Base-by-base conservation (phyloP, 441 rosid species). In the Syzygium malaccense region DNA sequence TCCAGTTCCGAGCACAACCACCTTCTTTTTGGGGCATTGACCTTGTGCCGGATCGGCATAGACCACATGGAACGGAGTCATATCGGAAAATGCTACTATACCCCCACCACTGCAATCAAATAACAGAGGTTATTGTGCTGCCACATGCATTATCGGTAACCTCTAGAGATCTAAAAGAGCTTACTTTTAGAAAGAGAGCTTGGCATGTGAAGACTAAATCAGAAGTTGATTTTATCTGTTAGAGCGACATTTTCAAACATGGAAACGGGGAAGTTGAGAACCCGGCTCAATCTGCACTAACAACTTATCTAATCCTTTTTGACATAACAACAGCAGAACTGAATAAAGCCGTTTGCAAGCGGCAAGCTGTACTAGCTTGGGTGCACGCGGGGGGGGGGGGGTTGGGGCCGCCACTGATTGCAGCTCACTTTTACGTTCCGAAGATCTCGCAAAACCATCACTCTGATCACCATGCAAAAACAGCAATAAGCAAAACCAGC, bases 1-100 rank as follows among this genome's bases (percentile, higher is more conserved):
- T 87, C 98, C 98, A 30, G 96, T 95, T 85, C 98, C 98, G 32
- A 95, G 96, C 86, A 94, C 94, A 88, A 92, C 93, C 45, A 94
- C 94, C 87, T 86, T 91, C 94, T 94, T 92, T 90, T 92, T 95
- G 83, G 83, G 51, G 51, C 51, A 91, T 89, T 90, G 84, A 8
- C 0, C 87, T 93, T 91, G 64, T 55, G 91, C 91, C 90, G 90
- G 79, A 83, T 88, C 30, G 15, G 86, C 83, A 23, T 37, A 37
- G 30, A 55, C 37, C 19, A 83, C 71, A 19, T 33, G 53, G 62
- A 88, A 79, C 17, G 55, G n/a, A 45, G 68, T 54, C 49, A 32
- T 64, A 91, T 94, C 87, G 25, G 86, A 79, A 15, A 58, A 96
- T 26, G 98, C 97, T 86, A 95, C 93, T 48, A 93, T 13, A 89